Evolutionary conservation across 345 rosid genomes (phyloP).

Genomic region (Eucalyptus dawsonii): DNA sequence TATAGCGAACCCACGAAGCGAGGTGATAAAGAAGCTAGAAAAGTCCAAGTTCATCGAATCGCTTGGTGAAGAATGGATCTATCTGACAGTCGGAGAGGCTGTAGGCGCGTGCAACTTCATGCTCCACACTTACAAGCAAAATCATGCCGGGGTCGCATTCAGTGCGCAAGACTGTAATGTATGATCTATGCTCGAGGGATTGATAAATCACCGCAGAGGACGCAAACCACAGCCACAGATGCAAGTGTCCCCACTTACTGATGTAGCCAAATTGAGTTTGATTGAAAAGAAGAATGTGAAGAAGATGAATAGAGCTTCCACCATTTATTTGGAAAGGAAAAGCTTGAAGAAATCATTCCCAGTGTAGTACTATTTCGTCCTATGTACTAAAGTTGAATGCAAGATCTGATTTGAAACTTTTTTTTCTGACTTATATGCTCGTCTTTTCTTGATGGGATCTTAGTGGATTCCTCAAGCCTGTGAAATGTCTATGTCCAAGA

Average conservation of each 20-base stretch:
- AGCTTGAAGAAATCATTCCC: not conserved
- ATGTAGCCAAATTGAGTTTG: not conserved
- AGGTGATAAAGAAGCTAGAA: slow-evolving; percentile 61
- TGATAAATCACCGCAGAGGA: not conserved
- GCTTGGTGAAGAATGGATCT: slow-evolving; percentile 44
- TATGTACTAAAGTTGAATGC: not conserved
- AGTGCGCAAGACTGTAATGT: slow-evolving; percentile 1
- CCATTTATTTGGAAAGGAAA: not conserved
- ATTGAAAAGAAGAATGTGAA: not conserved
- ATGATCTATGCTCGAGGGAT: not conserved
- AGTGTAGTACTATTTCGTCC: not conserved
- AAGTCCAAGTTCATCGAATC: slow-evolving; percentile 38
- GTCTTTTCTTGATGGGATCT: not conserved
- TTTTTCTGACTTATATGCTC: not conserved
- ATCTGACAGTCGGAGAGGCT: slow-evolving; percentile 41
- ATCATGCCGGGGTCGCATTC: not conserved
- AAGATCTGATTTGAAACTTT: not conserved
- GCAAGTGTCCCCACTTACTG: not conserved
- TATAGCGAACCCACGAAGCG: slow-evolving; percentile 56
- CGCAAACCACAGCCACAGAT: not conserved
- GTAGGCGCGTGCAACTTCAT: slow-evolving; percentile 36
- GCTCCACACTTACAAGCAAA: slow-evolving; percentile 3
- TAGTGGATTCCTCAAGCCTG: not conserved
- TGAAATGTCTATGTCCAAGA: not conserved
- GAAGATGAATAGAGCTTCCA: not conserved